A percentile compares a stretch with the other conserved stretches of the same genome.
Conservation (phyloP, 148 eudicot genomes). For the Hydrangea macrophylla region DNA sequence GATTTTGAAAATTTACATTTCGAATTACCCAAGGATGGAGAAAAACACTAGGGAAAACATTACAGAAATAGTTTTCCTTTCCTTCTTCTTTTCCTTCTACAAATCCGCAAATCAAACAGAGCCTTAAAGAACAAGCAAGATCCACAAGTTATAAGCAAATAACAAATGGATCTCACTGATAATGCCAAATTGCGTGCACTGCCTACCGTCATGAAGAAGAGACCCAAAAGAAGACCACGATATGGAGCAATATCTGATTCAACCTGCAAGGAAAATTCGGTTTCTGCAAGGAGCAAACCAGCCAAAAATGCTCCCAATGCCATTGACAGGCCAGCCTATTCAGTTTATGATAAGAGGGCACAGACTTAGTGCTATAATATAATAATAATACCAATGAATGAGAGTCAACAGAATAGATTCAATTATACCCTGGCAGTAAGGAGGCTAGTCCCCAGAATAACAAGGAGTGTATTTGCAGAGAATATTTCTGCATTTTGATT, state of each 20-base stretch:
- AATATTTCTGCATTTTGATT: conserved; percentile 97
- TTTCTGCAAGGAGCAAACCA: conserved; percentile 98
- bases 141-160: neutral
- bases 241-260: conserved; percentile 99
- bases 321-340: conserved; percentile 99
- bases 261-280: conserved; percentile 94
- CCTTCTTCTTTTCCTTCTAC: too few relatives aligned
- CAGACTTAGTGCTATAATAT: neutral
- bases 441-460: conserved; percentile 93
- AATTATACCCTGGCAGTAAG: conserved; percentile 94
- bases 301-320: conserved; percentile 98
- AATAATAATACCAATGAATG: conserved; percentile 1
- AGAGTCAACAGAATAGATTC: conserved; percentile 1
- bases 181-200: neutral
- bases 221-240: conserved; percentile 96
- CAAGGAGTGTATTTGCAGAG: conserved; percentile 95
- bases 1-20: too few relatives aligned
- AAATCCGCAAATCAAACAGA: too few relatives aligned
- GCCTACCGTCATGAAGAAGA: conserved; percentile 96
- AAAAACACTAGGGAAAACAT: too few relatives aligned
- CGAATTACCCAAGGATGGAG: too few relatives aligned
- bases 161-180: neutral
- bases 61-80: too few relatives aligned
- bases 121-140: too few relatives aligned
- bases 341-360: conserved; percentile 6